These are phyloP conservation scores for Trifolium dubium DNA, from an alignment of 306 rosid species.

Conservation along the genomic window DNA sequence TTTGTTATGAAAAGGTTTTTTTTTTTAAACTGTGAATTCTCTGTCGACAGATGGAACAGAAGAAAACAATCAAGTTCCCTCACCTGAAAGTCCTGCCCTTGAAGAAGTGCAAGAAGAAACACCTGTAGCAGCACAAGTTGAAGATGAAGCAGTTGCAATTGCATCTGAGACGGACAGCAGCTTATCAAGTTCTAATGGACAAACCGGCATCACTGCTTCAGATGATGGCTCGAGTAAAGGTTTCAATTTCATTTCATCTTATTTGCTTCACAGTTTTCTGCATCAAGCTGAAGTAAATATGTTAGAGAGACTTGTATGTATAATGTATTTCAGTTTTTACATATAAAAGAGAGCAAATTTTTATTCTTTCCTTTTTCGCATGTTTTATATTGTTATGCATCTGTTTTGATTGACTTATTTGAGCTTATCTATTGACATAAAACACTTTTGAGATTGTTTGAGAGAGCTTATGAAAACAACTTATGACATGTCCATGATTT, in stretches of 20 bases:
- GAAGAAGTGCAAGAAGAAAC: constrained; percentile 42
- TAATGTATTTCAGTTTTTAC: constrained; percentile 15
- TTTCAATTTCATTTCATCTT: constrained; percentile 38
- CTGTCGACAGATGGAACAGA: constrained; percentile 41
- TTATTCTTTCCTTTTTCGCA: neutral
- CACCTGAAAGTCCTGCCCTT: constrained; percentile 39
- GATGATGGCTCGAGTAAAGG: constrained; percentile 46
- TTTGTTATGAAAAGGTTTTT: constrained; percentile 4
- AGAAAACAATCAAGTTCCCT: constrained; percentile 40
- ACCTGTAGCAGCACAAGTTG: constrained; percentile 38
- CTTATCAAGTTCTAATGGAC: constrained; percentile 38
- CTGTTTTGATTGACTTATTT: neutral
- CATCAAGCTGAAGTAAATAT: constrained; percentile 31
- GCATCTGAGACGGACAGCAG: constrained; percentile 14
- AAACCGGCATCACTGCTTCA: constrained; percentile 39
- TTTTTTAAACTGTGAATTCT: constrained; percentile 36
- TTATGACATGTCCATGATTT: neutral
- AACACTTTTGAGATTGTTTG: no score
- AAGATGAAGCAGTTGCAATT: constrained; percentile 38
- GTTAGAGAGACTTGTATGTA: neutral
- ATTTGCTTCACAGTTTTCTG: constrained; percentile 25
- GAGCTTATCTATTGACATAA: neutral
- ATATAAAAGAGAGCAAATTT: neutral
- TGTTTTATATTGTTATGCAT: neutral
- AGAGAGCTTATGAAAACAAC: no score